Base-by-base conservation (phyloP, 2,329 filamentous ascomycete genomes). In the Fusarium buharicum region DNA sequence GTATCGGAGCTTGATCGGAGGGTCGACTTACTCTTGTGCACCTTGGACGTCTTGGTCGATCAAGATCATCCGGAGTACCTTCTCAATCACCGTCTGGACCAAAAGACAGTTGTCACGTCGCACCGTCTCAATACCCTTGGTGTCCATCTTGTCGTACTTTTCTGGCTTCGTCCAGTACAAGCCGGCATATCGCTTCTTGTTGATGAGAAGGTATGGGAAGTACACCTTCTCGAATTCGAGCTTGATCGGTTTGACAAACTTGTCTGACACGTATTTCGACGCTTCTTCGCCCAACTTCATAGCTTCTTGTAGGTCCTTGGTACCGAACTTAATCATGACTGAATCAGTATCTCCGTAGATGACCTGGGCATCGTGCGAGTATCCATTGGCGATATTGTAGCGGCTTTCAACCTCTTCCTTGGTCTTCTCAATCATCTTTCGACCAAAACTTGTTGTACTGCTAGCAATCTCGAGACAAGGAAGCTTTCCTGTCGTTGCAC, bases 91-190 rank as follows among this genome's bases (percentile, higher is more conserved):
- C 4, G 91, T 97, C 77, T 98, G 94, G 14, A 98, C 95, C 57
- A 99, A 81, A 48, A 95, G 83, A 74, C 95, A 99, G 74, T 99
- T 99, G 76, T 99, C 95, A 83, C 95, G 85, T 67, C 95, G 90
- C 41, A 99, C 96, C 4, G 95, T 99, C 78, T 99, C 95, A 67
- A 99, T 98, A 83, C 95, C 95, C 76, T 99, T 99, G 58, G 92
- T 98, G 77, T 99, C 95, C 96, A 99, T 99, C 82, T 98, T 99
- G 84, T 99, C 96, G 76, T 90, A 95, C 77, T 97, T 97, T 37
- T 94, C 86, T 1, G 94, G 87, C 66, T 90, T 95, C 6, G 95
- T 99, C 93, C 93, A 99, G 79, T 92, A 98, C 28, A 99, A 79
- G n/a, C 95, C 95, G 9, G 95, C 95, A 72, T 99, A 99, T 63